Percentiles rank a stretch among this genome's conserved stretches.
Conservation (phyloP, 129 eudicot genomes). For the Flaveria sonorensis region DNA sequence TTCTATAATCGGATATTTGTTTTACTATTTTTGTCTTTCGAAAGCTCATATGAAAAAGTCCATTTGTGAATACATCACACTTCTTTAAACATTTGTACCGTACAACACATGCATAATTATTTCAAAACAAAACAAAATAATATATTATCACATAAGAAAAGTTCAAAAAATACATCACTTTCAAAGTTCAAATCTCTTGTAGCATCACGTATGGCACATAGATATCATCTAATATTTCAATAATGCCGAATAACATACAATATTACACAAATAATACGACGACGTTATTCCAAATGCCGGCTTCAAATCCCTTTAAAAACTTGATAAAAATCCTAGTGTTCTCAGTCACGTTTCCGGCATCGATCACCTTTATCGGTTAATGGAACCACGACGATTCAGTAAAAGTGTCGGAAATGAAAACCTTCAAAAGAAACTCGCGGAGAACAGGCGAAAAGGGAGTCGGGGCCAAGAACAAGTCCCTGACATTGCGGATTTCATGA, state of each 20-base stretch:
- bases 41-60: too few relatives aligned
- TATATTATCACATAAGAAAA: neutral
- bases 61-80: too few relatives aligned
- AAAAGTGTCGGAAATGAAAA: constrained; percentile 45
- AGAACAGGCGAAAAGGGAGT: constrained; percentile 40
- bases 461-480: constrained; percentile 55
- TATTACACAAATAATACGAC: constrained; percentile 22
- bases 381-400: constrained; percentile 55
- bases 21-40: too few relatives aligned
- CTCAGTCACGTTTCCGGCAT: constrained; percentile 19
- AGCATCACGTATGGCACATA: constrained; percentile 30
- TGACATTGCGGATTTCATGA: constrained; percentile 85
- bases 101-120: neutral
- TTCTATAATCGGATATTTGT: too few relatives aligned
- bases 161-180: constrained; percentile 19
- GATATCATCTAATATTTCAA: constrained; percentile 35
- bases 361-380: constrained; percentile 3
- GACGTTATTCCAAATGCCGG: constrained; percentile 27
- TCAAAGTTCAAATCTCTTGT: constrained; percentile 33
- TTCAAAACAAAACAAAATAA: neutral
- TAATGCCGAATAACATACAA: constrained; percentile 26
- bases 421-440: constrained; percentile 46
- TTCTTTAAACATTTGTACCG: neutral
- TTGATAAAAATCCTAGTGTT: constrained; percentile 25
- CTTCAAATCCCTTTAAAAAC: constrained; percentile 28